Conservation (phyloP, 805 yeast genomes). For the Hanseniaspora lachancei region DNA sequence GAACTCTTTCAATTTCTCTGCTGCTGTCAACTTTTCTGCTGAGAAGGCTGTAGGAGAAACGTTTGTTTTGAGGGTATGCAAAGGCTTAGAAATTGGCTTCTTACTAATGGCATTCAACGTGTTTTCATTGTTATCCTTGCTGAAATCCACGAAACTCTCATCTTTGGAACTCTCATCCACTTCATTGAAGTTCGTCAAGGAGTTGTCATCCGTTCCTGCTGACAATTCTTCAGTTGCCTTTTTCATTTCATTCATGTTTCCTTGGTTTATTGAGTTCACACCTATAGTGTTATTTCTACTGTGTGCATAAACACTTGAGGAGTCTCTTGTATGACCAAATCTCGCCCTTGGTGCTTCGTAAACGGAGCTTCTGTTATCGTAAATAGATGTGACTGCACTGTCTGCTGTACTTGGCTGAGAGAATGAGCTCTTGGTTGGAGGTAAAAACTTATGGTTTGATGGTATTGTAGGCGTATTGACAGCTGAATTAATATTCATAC, state of each 20-base stretch:
- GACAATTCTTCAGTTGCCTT: background rate
- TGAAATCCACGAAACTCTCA: background rate
- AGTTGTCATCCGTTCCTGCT: background rate
- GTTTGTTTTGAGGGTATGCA: background rate
- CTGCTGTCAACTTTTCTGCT: background rate
- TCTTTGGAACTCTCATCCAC: background rate
- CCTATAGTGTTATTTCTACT: constrained; percentile 28
- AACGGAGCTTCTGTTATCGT: constrained; percentile 8
- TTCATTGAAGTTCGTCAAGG: background rate
- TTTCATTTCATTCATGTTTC: background rate
- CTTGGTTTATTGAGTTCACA: background rate
- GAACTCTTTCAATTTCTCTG: background rate
- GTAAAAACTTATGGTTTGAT: background rate
- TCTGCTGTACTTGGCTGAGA: constrained; percentile 7
- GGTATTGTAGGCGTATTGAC: background rate
- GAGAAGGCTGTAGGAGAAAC: too few relatives aligned
- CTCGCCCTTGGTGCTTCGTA: background rate
- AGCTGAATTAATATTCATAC: background rate
- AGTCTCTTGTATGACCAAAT: constrained; percentile 28
- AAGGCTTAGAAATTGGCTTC: background rate
- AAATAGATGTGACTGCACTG: background rate
- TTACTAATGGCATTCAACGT: background rate
- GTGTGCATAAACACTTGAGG: constrained; percentile 39
- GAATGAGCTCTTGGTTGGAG: background rate
- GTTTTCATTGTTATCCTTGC: background rate